Evolutionary conservation across 2,329 filamentous ascomycete species (phyloP), one percentile per base, ranked within the genome.

Genomic region (Pseudopyrenochaeta lycopersici): DNA sequence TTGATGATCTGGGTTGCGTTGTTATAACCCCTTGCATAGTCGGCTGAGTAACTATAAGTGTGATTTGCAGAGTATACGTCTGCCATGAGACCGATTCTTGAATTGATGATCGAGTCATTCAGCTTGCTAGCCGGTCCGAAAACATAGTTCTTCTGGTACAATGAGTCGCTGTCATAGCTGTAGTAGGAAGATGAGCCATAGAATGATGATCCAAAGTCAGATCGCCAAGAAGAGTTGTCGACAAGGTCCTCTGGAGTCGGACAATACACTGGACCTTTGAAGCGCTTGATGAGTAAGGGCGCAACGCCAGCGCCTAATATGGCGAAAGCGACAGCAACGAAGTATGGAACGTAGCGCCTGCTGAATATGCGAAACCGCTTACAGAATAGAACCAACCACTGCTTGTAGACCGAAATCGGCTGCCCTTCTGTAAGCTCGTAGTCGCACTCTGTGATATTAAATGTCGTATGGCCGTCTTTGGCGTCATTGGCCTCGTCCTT

Each of bases 351-450:
- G 76, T 86, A 90, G 65, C 92, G 94, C 27, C 88, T 83, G 64
- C 88, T 88, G 47, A 95, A 80, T 31, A 97, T 88, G 0, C 85
- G 90, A 47, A 85, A 77, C 17, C 92, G 84, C 74, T 97, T 97
- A 48, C 81, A 77, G 72, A 95, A 90, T 2, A 97, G 78, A 1
- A 95, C 86, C 71, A 80, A 80, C 2, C 85, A 85, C 77, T 97
- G 92, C 53, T 81, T 82, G 41, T 84, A 72, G 67, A 90, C 88
- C 9, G 88, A 84, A 35, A 94, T 88, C 4, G 82, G 84, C 53
- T 82, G 82, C 0, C 92, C 92, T 6, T 89, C 86, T 18, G 86
- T 80, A 27, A 91, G 84, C 59, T 65, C 54, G 43, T 67, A 66
- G 7, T 58, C 43, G 12, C 42, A 36, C 3, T 49, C 47, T 6